Base-by-base conservation (phyloP, 2,329 filamentous ascomycete genomes). In the Aphanoascus verrucosus region DNA sequence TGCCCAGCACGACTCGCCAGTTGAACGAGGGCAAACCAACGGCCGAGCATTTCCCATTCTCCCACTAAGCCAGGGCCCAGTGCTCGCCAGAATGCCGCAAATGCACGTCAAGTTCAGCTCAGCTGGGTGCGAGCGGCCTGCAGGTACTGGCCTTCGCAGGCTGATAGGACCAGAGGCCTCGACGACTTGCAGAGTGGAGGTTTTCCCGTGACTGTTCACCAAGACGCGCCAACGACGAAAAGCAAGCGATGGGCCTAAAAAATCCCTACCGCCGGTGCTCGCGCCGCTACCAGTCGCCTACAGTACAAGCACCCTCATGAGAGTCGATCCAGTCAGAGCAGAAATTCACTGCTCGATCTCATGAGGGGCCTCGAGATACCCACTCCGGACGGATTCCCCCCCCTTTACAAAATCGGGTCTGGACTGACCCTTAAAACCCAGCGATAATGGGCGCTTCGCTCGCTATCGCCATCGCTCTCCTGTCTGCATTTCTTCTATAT, bases 41-140 rank as follows among this genome's bases (percentile, higher is more conserved):
- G 41, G 43, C 42, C 49, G 5, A 19, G 45, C 7, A 19, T 20
- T 52, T 9, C 32, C 42, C 34, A 32, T 42, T 46, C 50, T 51
- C 23, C 34, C 42, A 31, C 42, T 45, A 52, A 40, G 43, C 40
- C 38, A 34, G 28, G 50, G 19, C 35, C 42, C n/a, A 46, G 50
- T 19, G 12, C 19, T 28, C 11, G n/a, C 6, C n/a, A 19, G n/a
- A n/a, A n/a, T n/a, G n/a, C n/a, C n/a, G n/a, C n/a, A n/a, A n/a
- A 11, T 17, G 34, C 32, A n/a, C 11, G 43, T 32, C 41, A n/a
- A 40, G 45, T 45, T 46, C 50, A 52, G 50, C 50, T 52, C 50
- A 28, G 15, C 50, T 23, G 34, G 32, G 17, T 52, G 41, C 42
- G 31, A 52, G 43, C 15, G 42, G 28, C 42, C 41, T 52, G 41